Base-by-base conservation (phyloP, 106 monocot genomes). In the Dendrobium catenatum region DNA sequence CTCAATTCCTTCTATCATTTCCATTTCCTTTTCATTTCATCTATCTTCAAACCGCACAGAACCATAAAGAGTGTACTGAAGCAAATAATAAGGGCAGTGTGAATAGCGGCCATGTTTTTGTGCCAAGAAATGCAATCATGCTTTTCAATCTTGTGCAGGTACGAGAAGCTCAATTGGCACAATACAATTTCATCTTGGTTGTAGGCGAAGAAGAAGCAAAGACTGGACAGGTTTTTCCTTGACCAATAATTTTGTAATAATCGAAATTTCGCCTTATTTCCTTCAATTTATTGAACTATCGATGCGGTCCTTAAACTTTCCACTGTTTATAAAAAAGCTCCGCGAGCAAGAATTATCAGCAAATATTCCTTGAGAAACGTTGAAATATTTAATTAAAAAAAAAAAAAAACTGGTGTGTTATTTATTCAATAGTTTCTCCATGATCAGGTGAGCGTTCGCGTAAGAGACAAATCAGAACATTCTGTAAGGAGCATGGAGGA, bases 181-280 rank as follows among this genome's bases (percentile, higher is more conserved):
- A 98, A 46, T 95, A 93, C 78, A 98, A 99, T 81, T 99, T 88
- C 76, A 99, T 93, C 77, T 83, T 99, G 54, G 98, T 99, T 16
- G 98, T 99, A 64, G 98, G 98, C 22, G 95, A 91, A 59, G 80
- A 89, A 56, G 98, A 99, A 88, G 95, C 87, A 51, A 87, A 88
- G 11, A 88, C 87, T 75, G 90, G 88, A 85, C 77, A 93, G 95
- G 98, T 99, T 2, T 11, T 73, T 55, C 17, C 33, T 33, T 54
- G 10, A 68, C 27, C 27, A 11, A 76, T n/a, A 22, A 1, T 68
- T 27, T 31, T 68, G 29, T 68, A 31, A 1, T 67, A 0, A 56
- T 55, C 55, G 17, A 46, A 46, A 9, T 8, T 9, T 46, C 46
- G 46, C 8, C 56, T 56, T 10, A 2, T 17, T 56, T 17, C 1